phyloP scores from a whole-genome alignment of 78 protist genomes.

The Dictyostelium firmibasis region DNA sequence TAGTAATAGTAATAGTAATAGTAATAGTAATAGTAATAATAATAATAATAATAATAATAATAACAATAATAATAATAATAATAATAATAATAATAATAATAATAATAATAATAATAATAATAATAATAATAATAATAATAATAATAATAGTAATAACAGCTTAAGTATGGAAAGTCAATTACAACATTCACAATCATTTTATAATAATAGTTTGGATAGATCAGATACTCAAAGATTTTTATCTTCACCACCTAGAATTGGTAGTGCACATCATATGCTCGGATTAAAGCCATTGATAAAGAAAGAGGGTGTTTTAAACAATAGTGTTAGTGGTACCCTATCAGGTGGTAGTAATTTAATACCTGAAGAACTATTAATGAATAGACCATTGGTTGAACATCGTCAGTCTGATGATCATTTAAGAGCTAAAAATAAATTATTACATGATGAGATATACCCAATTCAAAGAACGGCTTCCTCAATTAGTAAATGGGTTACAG shows the following conservation, averaged over 20 bases:
- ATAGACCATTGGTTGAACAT: not conserved
- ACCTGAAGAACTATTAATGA: not conserved
- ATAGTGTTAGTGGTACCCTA: not conserved
- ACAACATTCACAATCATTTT: not conserved
- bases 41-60: not conserved
- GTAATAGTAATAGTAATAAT: not conserved
- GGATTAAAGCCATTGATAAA: not conserved
- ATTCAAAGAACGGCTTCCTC: not conserved
- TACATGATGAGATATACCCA: not conserved
- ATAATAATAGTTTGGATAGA: not conserved
- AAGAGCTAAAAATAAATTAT: not conserved
- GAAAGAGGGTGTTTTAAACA: not conserved
- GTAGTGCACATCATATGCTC: not conserved
- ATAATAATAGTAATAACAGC: not conserved
- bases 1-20: not conserved
- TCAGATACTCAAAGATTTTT: not conserved
- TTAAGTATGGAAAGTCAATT: not conserved
- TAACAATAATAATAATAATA: no score
- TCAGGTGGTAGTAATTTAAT: not conserved
- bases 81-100: no score
- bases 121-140: not conserved
- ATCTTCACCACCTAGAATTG: not conserved
- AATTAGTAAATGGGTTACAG: conserved; percentile 62
- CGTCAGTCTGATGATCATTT: not conserved
- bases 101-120: no score